A percentile compares a stretch with the other conserved stretches of the same genome.
These are phyloP conservation scores for Lyophyllum decastes DNA, from an alignment of 768 basidiomycete species.

Conservation along the genomic window DNA sequence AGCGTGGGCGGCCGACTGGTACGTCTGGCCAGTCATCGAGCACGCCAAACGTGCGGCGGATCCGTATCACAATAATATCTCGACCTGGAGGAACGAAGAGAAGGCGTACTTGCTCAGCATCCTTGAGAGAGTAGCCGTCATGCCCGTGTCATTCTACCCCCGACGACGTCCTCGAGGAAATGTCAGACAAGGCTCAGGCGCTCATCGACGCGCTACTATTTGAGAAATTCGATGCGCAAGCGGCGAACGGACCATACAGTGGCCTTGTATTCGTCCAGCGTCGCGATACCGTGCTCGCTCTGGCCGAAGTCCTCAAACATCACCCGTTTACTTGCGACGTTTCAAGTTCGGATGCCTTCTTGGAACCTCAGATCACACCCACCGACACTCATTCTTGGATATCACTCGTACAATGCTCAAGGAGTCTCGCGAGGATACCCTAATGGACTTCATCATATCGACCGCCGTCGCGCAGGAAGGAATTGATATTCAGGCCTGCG, in stretches of 20 bases:
- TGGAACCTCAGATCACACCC: slow-evolving; percentile 59
- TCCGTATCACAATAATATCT: slow-evolving; percentile 50
- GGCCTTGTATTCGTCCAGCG: slow-evolving; percentile 78
- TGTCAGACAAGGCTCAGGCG: slow-evolving; percentile 57
- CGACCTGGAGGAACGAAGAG: slow-evolving; percentile 56
- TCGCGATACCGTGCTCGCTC: slow-evolving; percentile 70
- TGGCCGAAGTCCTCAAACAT: slow-evolving; percentile 58
- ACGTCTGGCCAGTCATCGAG: slow-evolving; percentile 57
- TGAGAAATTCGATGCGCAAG: slow-evolving; percentile 58
- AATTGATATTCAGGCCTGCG: slow-evolving; percentile 80
- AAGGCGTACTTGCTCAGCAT: slow-evolving; percentile 59
- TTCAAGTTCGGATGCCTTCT: slow-evolving; percentile 66
- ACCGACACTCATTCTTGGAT: slow-evolving; percentile 66
- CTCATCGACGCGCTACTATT: slow-evolving; percentile 54
- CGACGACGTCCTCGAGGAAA: slow-evolving; percentile 51
- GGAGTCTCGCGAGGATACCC: slow-evolving; percentile 52
- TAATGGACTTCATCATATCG: slow-evolving; percentile 70
- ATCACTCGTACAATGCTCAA: slow-evolving; percentile 61
- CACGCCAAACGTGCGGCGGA: slow-evolving; percentile 48
- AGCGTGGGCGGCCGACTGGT: slow-evolving; percentile 82
- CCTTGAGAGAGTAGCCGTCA: slow-evolving; percentile 44
- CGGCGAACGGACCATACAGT: slow-evolving; percentile 58
- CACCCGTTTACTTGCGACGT: slow-evolving; percentile 55
- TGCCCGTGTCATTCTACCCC: slow-evolving; percentile 50
- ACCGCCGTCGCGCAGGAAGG: slow-evolving; percentile 88